Conservation (phyloP, 2,329 filamentous ascomycete genomes). For the Apiospora saccharicola region DNA sequence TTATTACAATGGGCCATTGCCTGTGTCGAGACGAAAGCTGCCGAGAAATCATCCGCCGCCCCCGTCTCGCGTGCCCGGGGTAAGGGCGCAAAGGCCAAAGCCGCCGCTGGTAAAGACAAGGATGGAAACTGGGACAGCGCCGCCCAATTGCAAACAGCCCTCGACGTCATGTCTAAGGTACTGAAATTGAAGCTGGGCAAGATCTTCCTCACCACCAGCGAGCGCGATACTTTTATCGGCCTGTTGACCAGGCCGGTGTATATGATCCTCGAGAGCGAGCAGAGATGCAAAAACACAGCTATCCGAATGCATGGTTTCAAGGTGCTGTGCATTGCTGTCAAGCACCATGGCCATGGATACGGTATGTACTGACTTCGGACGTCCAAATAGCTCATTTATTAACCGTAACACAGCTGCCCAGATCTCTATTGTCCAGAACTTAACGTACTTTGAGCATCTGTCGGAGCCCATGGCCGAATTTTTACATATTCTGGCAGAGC, state of each 20-base stretch:
- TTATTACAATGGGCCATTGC: slow-evolving; percentile 94
- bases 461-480: slow-evolving; percentile 99
- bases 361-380: slow-evolving; percentile 60
- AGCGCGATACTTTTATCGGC: slow-evolving; percentile 92
- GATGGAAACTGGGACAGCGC: slow-evolving; percentile 90
- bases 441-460: slow-evolving; percentile 98
- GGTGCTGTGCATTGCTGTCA: slow-evolving; percentile 93
- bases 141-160: slow-evolving; percentile 82
- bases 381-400: slow-evolving; percentile 31
- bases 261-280: slow-evolving; percentile 91
- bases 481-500: slow-evolving; percentile 91
- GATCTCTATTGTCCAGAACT: slow-evolving; percentile 95
- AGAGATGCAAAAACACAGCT: slow-evolving; percentile 84
- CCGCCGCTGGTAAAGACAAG: slow-evolving; percentile 66
- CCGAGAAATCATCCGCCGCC: slow-evolving; percentile 82
- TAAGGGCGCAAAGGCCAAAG: slow-evolving; percentile 77
- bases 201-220: slow-evolving; percentile 95
- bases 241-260: slow-evolving; percentile 94
- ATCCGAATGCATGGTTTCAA: slow-evolving; percentile 98
- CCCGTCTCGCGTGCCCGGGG: slow-evolving; percentile 76
- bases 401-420: slow-evolving; percentile 73
- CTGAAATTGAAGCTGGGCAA: slow-evolving; percentile 90
- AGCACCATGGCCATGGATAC: slow-evolving; percentile 96
- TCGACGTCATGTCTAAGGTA: slow-evolving; percentile 96
- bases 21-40: slow-evolving; percentile 91